phyloP scores from a whole-genome alignment of 352 stramenopile species.

The Peronospora belbahrii region DNA sequence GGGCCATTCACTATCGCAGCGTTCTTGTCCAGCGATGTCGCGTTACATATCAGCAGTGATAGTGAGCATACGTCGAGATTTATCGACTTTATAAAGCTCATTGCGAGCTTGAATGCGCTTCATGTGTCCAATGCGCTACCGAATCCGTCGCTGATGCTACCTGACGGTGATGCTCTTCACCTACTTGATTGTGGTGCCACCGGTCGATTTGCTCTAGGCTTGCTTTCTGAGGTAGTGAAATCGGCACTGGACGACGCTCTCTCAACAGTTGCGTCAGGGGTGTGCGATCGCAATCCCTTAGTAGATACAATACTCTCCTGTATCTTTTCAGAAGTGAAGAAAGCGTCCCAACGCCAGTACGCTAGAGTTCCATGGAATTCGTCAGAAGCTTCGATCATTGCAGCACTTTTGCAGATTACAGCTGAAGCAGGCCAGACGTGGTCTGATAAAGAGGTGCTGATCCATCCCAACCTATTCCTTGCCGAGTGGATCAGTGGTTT shows the following conservation, averaged over 20 bases:
- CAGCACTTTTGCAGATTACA: conserved; percentile 64
- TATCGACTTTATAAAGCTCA: conserved; percentile 81
- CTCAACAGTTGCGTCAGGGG: conserved; percentile 13
- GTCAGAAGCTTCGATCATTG: conserved; percentile 55
- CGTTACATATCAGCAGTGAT: conserved; percentile 2
- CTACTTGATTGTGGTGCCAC: conserved; percentile 50
- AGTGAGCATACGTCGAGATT: conserved; percentile 42
- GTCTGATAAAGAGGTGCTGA: conserved; percentile 77
- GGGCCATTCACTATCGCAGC: conserved; percentile 47
- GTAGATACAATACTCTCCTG: conserved; percentile 48
- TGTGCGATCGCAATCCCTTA: conserved; percentile 26
- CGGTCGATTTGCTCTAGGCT: conserved; percentile 41
- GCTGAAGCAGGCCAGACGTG: conserved; percentile 58
- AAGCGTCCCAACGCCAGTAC: conserved; percentile 69
- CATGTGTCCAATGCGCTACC: conserved; percentile 25
- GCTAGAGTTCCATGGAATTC: conserved; percentile 79
- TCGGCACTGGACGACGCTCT: conserved; percentile 39
- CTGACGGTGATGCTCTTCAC: conserved; percentile 39
- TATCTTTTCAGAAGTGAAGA: conserved; percentile 56
- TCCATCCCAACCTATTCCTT: conserved; percentile 80
- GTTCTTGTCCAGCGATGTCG: conserved; percentile 27
- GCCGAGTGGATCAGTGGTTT: conserved; percentile 80
- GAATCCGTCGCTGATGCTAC: conserved; percentile 19
- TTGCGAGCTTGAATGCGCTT: conserved; percentile 57
- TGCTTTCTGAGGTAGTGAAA: conserved; percentile 41